phyloP scores from a whole-genome alignment of 202 grass and related monocot species.

The Zoysia matrella region DNA sequence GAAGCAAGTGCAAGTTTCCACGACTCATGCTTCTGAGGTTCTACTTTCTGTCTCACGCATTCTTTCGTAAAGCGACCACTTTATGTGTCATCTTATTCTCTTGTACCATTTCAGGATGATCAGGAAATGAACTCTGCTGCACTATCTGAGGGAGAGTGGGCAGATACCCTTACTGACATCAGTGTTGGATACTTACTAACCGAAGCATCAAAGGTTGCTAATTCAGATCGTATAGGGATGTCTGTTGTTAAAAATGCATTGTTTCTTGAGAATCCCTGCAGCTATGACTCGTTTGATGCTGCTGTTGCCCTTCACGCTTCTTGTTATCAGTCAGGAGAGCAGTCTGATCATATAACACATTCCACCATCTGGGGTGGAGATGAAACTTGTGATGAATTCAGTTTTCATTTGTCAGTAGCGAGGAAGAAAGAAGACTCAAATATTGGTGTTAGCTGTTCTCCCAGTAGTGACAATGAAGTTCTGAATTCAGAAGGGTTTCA shows the following conservation, averaged over 20 bases:
- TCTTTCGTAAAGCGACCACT: constrained; percentile 28
- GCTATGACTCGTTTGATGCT: constrained; percentile 97
- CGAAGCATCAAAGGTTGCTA: constrained; percentile 80
- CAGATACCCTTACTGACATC: constrained; percentile 90
- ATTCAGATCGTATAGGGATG: constrained; percentile 56
- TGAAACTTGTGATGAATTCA: constrained; percentile 95
- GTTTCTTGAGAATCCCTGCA: constrained; percentile 57
- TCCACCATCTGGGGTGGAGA: constrained; percentile 77
- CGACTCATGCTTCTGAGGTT: constrained; percentile 58
- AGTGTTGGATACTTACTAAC: constrained; percentile 91
- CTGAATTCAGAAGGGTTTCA: constrained; percentile 57
- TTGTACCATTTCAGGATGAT: constrained; percentile 53
- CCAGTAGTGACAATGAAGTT: constrained; percentile 43
- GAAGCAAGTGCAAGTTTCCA: constrained; percentile 51
- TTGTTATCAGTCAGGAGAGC: constrained; percentile 49
- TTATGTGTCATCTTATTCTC: constrained; percentile 27
- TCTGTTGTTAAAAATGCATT: constrained; percentile 48
- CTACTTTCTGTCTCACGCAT: constrained; percentile 41
- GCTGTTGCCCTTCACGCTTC: constrained; percentile 87
- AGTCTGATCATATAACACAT: constrained; percentile 32
- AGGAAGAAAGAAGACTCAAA: constrained; percentile 56
- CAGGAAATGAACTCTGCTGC: constrained; percentile 37
- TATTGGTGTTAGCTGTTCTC: constrained; percentile 45
- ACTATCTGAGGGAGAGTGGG: constrained; percentile 77
- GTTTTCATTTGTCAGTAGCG: constrained; percentile 50